A percentile compares a stretch with the other conserved stretches of the same genome.
These are phyloP conservation scores for Hymenoscyphus occultus DNA, from an alignment of 2,329 filamentous ascomycete genomes.

Conservation along the genomic window DNA sequence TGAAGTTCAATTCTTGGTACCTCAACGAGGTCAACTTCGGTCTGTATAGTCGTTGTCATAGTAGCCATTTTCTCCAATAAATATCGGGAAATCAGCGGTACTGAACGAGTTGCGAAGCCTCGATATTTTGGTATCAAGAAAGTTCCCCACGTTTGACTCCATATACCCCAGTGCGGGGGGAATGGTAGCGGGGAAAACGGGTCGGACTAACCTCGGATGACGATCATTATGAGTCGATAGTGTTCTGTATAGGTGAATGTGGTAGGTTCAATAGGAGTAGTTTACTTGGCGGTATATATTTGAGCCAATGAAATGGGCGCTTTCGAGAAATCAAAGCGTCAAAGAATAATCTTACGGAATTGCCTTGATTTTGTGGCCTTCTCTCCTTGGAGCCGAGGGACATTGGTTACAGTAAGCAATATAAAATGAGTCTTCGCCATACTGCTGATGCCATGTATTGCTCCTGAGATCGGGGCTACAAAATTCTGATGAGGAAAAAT, in stretches of 20 bases:
- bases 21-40: slow-evolving; percentile 5
- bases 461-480: too few relatives aligned
- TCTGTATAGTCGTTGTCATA: slow-evolving; percentile 6
- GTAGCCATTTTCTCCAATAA: not conserved
- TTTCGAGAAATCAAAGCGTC: not conserved
- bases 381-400: not conserved
- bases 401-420: not conserved
- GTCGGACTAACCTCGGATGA: not conserved
- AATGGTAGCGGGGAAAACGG: not conserved
- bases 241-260: not conserved
- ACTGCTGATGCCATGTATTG: not conserved
- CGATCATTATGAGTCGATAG: not conserved
- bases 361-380: not conserved
- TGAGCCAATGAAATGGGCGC: not conserved
- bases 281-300: not conserved
- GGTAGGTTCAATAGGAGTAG: not conserved
- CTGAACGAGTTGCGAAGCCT: not conserved
- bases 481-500: not conserved
- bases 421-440: slow-evolving; percentile 1
- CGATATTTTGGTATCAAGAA: not conserved
- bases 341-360: too few relatives aligned
- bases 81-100: not conserved
- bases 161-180: not conserved
- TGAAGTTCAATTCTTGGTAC: slow-evolving; percentile 3
- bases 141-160: not conserved